These are phyloP conservation scores for Agarophyton chilense DNA, from an alignment of 23 red algal genomes.

Conservation along the genomic window DNA sequence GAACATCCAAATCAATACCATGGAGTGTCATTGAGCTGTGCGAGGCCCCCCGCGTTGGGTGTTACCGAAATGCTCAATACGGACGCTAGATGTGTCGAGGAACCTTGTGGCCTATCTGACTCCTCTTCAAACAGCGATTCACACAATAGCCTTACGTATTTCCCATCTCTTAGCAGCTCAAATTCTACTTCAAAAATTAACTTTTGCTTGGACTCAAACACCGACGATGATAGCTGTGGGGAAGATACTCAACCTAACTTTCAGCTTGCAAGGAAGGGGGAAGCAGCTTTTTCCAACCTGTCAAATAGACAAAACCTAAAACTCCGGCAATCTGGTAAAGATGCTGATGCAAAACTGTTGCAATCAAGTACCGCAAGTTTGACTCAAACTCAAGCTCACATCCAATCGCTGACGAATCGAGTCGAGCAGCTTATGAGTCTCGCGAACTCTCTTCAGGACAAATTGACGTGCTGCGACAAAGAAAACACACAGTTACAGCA, in stretches of 20 bases:
- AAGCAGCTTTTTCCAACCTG: not conserved
- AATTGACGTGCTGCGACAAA: not conserved
- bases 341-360: not conserved
- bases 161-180: not conserved
- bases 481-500: not conserved
- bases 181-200: not conserved
- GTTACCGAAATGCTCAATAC: not conserved
- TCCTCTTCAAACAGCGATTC: constrained; percentile 2
- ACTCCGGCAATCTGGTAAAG: not conserved
- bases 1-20: not conserved
- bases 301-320: not conserved
- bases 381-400: not conserved
- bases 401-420: not conserved
- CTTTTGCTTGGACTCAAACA: not conserved
- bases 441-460: not conserved
- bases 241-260: not conserved
- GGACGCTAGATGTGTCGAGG: not conserved
- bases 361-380: not conserved
- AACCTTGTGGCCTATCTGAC: not conserved
- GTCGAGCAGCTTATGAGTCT: constrained; percentile 16
- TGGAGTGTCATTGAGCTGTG: not conserved
- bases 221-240: not conserved
- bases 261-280: not conserved
- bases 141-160: not conserved
- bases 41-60: not conserved